A percentile compares a stretch with the other conserved stretches of the same genome.
Conservation (phyloP, 768 basidiomycete species). For the Podaxis sp. region DNA sequence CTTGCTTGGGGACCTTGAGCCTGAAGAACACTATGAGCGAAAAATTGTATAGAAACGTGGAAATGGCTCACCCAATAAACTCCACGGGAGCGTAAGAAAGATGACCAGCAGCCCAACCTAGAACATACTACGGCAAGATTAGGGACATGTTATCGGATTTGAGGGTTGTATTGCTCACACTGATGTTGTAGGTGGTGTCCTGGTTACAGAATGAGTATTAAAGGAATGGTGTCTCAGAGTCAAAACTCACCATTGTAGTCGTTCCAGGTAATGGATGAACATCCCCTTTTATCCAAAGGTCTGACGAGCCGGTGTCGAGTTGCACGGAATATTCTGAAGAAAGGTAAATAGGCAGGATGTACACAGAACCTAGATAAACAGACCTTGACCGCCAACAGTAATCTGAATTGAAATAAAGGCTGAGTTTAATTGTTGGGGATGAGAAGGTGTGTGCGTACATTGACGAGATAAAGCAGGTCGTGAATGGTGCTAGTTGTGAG, state of each 20-base stretch:
- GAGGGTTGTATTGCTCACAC: conserved; percentile 39
- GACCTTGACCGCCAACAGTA: conserved; percentile 61
- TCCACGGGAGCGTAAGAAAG: conserved; percentile 59
- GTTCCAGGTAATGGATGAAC: conserved; percentile 47
- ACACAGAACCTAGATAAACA: conserved; percentile 20
- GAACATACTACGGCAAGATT: conserved; percentile 57
- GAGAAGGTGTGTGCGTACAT: conserved; percentile 45
- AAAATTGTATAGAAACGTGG: neutral
- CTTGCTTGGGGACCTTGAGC: conserved; percentile 65
- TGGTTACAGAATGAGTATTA: conserved; percentile 21
- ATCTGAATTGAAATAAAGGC: conserved; percentile 41
- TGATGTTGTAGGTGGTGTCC: conserved; percentile 56
- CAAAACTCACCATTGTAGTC: conserved; percentile 44
- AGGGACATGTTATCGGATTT: conserved; percentile 1
- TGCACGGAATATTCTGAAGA: conserved; percentile 66
- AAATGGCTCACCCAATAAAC: conserved; percentile 62
- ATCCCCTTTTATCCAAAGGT: conserved; percentile 67
- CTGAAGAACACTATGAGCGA: conserved; percentile 32
- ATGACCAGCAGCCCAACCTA: conserved; percentile 73
- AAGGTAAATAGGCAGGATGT: neutral
- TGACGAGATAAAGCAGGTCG: conserved; percentile 77
- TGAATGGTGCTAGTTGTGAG: conserved; percentile 54
- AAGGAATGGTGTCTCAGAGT: conserved; percentile 1
- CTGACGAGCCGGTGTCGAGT: conserved; percentile 83
- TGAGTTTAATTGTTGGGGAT: conserved; percentile 6